These are phyloP conservation scores for Orbilia oligospora DNA, from an alignment of 2,329 filamentous ascomycete genomes.

Conservation along the genomic window DNA sequence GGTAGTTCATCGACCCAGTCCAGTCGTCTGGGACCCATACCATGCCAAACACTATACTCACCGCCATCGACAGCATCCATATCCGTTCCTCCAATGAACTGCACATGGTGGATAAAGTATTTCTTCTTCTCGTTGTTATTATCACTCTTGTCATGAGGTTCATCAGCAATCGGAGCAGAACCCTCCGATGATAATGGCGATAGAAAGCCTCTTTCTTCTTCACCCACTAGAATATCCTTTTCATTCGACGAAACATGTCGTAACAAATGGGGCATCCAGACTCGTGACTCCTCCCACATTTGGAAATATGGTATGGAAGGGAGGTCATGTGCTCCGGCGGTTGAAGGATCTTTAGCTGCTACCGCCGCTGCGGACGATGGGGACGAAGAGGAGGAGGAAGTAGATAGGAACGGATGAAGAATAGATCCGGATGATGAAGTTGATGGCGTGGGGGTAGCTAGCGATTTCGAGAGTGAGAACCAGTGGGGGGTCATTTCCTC, in stretches of 20 bases:
- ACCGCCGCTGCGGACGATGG: slow-evolving; percentile 5
- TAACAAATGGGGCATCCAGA: slow-evolving; percentile 62
- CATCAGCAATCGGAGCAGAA: slow-evolving; percentile 13
- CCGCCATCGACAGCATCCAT: slow-evolving; percentile 57
- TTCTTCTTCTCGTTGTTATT: not conserved
- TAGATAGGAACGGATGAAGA: slow-evolving; percentile 37
- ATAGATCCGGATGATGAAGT: slow-evolving; percentile 32
- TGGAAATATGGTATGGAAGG: slow-evolving; percentile 61
- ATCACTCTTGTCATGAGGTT: not conserved
- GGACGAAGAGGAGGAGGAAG: not conserved
- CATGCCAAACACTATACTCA: slow-evolving; percentile 63
- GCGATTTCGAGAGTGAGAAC: slow-evolving; percentile 60
- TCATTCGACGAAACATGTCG: slow-evolving; percentile 26
- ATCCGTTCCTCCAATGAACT: slow-evolving; percentile 62
- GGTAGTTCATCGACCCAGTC: slow-evolving; percentile 61
- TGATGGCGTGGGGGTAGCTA: slow-evolving; percentile 27
- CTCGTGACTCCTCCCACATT: slow-evolving; percentile 63
- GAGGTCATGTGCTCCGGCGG: slow-evolving; percentile 44
- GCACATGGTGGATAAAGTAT: slow-evolving; percentile 63
- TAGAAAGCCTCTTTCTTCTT: not conserved
- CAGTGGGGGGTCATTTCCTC: slow-evolving; percentile 64
- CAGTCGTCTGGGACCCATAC: slow-evolving; percentile 59
- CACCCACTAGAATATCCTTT: not conserved
- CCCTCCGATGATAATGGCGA: slow-evolving; percentile 1
- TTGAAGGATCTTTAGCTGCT: not conserved